phyloP scores from a whole-genome alignment of 768 basidiomycete genomes.

The Russula brevipes region DNA sequence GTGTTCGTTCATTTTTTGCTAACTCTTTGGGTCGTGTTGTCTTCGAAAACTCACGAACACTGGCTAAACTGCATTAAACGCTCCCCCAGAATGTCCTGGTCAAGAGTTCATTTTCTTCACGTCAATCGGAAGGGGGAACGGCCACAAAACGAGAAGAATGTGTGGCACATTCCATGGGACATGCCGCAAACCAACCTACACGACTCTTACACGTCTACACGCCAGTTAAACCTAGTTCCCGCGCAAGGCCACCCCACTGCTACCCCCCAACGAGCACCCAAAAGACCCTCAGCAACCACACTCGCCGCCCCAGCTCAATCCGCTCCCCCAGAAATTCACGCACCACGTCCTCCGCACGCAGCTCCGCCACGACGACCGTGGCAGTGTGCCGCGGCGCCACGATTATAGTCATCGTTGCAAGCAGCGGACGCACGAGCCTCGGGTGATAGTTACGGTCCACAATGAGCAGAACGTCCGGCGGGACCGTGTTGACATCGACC shows the following conservation, averaged over 20 bases:
- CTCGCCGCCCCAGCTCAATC: slow-evolving; percentile 24
- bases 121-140: too few relatives aligned
- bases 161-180: too few relatives aligned
- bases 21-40: too few relatives aligned
- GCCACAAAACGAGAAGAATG: too few relatives aligned
- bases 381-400: neutral
- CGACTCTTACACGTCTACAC: too few relatives aligned
- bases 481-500: neutral
- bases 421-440: slow-evolving; percentile 4
- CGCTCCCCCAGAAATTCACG: slow-evolving; percentile 31
- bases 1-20: too few relatives aligned
- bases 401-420: slow-evolving; percentile 9
- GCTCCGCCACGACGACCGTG: slow-evolving; percentile 8
- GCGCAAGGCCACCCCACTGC: neutral
- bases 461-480: neutral
- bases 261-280: neutral
- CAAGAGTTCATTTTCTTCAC: too few relatives aligned
- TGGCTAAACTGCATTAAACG: too few relatives aligned
- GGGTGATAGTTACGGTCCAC: slow-evolving; percentile 14
- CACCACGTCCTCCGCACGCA: neutral
- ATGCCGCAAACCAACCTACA: too few relatives aligned
- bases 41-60: too few relatives aligned
- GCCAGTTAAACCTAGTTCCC: neutral
- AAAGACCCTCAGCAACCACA: neutral
- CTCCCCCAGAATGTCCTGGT: too few relatives aligned